Conservation (phyloP, 2,329 filamentous ascomycete genomes). For the Claviceps spartinae region DNA sequence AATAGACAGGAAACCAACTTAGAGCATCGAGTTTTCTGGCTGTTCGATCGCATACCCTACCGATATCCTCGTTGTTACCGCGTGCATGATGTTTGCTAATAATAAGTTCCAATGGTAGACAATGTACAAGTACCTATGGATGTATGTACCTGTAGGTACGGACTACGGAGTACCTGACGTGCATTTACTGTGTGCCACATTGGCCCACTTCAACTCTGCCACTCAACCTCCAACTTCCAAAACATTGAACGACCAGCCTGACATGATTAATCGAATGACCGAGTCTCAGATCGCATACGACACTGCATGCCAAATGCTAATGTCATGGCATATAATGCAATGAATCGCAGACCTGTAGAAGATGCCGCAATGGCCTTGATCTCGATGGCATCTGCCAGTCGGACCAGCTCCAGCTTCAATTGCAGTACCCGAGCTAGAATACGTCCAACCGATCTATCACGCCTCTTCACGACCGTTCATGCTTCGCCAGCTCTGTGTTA, state of each 20-base stretch:
- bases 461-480: neutral
- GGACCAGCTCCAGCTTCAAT: constrained; percentile 1
- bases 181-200: too few species aligned
- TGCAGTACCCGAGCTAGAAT: neutral
- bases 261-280: neutral
- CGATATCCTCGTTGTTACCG: too few species aligned
- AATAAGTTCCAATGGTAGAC: too few species aligned
- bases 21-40: neutral
- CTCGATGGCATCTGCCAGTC: constrained; percentile 10
- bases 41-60: too few species aligned
- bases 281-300: neutral
- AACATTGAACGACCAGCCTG: neutral
- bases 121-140: too few species aligned
- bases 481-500: neutral
- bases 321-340: neutral
- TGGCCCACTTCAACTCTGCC: too few species aligned
- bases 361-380: constrained; percentile 15
- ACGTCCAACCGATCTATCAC: neutral
- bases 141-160: too few species aligned
- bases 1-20: neutral
- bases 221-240: too few species aligned
- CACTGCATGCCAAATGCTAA: neutral
- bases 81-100: too few species aligned
- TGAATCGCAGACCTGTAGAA: constrained; percentile 10
- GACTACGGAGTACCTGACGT: too few species aligned